phyloP scores from a whole-genome alignment of 2,329 filamentous ascomycete species.

The Fusarium equiseti region DNA sequence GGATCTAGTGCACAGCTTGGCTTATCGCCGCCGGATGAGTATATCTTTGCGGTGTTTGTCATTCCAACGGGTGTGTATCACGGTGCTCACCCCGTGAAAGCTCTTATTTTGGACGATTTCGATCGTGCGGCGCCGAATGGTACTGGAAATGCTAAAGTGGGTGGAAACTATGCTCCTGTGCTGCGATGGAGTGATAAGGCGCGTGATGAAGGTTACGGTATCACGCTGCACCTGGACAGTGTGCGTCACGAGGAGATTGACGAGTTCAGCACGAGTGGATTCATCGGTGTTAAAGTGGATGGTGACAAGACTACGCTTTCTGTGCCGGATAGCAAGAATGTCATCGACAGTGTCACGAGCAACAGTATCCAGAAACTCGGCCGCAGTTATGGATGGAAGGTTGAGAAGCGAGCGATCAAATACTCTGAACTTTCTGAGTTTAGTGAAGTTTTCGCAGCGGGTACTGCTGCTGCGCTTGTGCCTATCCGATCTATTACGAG shows the following conservation, averaged over 20 bases:
- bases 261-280: constrained; percentile 95
- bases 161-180: constrained; percentile 96
- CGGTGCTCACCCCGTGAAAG: constrained; percentile 87
- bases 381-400: constrained; percentile 82
- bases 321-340: constrained; percentile 87
- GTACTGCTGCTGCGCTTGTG: constrained; percentile 90
- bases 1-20: constrained; percentile 89
- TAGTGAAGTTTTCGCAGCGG: constrained; percentile 87
- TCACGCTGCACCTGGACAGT: constrained; percentile 93
- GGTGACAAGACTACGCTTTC: constrained; percentile 76
- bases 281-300: constrained; percentile 80
- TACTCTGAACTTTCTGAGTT: constrained; percentile 68
- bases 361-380: constrained; percentile 83
- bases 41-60: constrained; percentile 90
- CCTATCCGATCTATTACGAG: constrained; percentile 92
- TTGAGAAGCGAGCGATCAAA: constrained; percentile 80
- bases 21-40: constrained; percentile 88
- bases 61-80: constrained; percentile 96
- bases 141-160: constrained; percentile 91
- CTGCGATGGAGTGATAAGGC: constrained; percentile 88
- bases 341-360: constrained; percentile 88
- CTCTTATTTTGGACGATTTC: constrained; percentile 90
- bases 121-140: constrained; percentile 93
- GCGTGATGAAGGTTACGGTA: constrained; percentile 83
- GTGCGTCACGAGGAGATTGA: constrained; percentile 86